Base-by-base conservation (phyloP, 345 rosid species). In the Diplotaxis tenuifolia region DNA sequence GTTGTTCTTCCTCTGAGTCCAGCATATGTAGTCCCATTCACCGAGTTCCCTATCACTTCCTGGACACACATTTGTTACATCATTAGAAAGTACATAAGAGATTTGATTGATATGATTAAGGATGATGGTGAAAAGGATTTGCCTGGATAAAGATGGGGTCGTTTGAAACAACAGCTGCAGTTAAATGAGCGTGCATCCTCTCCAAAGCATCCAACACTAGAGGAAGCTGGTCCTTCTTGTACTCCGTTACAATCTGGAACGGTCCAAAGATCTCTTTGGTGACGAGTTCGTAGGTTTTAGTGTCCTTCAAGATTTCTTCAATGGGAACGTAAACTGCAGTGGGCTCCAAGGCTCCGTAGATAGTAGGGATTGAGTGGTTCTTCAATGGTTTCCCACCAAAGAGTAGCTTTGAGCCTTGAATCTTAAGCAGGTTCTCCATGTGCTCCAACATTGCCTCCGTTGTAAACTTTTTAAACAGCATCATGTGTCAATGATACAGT, bases 1-100 rank as follows among this genome's bases (percentile, higher is more conserved):
- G 98, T 95, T 50, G 99, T 95, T 77, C 99, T 81, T 72, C 92
- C 96, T 85, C 99, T 86, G 62, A 92, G 62, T 71, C 99, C 99
- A 52, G 96, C 96, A 77, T 95, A 95, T 8, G 96, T 92, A 21
- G 99, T 95, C 5, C 99, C 98, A 72, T 95, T 95, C 52, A 95
- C 97, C 0, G 99, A 28, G 55, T 92, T 84, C 49, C 96, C 99
- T 3, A 95, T 82, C 40, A 95, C 96, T 80, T 92, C 89, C 99
- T 95, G 92, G n/a, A n/a, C 65, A 73, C 29, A 9, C 7, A 47
- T 62, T 73, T 54, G 8, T 62, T 21, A 45, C 67, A 63, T 50
- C 66, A 68, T 28, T 50, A 32, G 15, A 49, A 27, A 0, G 23
- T n/a, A 18, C 27, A 22, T 18, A 31, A 55, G 19, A 57, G 47